Base-by-base conservation (phyloP, 2,329 filamentous ascomycete genomes). In the Calonectria honghensis region DNA sequence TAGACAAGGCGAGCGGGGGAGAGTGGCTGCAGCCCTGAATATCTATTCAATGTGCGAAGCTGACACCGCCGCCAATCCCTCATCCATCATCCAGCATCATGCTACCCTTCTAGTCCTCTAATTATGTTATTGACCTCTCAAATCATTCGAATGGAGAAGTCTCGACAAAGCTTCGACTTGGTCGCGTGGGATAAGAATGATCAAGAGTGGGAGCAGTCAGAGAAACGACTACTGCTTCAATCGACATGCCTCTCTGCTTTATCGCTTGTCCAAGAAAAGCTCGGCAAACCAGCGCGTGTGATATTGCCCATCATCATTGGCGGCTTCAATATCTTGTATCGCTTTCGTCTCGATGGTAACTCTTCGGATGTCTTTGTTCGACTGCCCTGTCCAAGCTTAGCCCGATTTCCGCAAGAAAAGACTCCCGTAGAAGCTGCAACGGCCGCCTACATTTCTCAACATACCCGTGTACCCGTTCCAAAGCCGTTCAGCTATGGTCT, bases 401-500 rank as follows among this genome's bases (percentile, higher is more conserved):
- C 37, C 37, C 57, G 37, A 14, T 63, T 63, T 39, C 57, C 57
- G 14, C 57, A 41, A 39, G 57, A 63, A 63, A 63, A 63, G 57
- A 63, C 57, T 11, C 57, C 39, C 6, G 24, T 24, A 9, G 57
- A 63, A 13, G 57, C 32, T 29, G 24, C 57, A 63, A 41, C 37
- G 9, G 57, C 57, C 39, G 20, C 35, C 6, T 63, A 29, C 57
- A 41, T 63, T 41, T 18, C 35, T 14, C 57, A 41, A 27, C 16
- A 63, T 27, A 63, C 57, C 7, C 57, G 37, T 14, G 57, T 63
- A 4, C 57, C 57, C 2, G 57, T 63, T 63, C 57, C 57, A 29
- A 63, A n/a, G n/a, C 37, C n/a, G 14, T 24, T 63, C 37, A 27
- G 14, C 37, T 63, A 41, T 31, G 14, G 57, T 31, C 7, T 6